Evolutionary conservation across 495 filamentous ascomycete species (phyloP), one percentile per base, ranked within the genome.

Genomic region (Penicillium lividum): DNA sequence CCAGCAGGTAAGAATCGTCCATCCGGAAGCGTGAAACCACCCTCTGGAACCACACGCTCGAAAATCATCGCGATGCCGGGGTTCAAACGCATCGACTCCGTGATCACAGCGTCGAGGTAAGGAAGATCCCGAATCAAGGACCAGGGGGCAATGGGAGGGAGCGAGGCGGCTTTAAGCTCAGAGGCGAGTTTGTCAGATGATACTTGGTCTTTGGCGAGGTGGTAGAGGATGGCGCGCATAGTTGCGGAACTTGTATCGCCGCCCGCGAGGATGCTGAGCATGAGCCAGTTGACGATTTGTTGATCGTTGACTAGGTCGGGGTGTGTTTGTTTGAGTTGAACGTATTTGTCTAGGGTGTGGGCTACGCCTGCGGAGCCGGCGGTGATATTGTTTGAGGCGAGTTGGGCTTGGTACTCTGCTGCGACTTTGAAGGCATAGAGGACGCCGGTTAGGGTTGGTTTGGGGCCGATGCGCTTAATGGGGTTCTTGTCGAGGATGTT

Each of bases 31-130:
- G 64, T 66, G 11, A 80, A 66, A 0, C 86, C 88, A 11, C 76
- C 73, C 40, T 74, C 69, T 3, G 85, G 89, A 3, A 89, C 86
- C 28, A 88, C 71, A 45, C 86, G 81, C 71, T 91, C 86, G 50
- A 89, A 80, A 16, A 82, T 73, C 50, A 89, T 68, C 0, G 82
- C 82, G 0, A 84, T 77, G 7, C 84, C 83, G 2, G 89, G 86
- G 59, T 89, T 84, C 27, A 90, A 51, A 3, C 89, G 79, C 66
- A 90, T 80, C 1, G 83, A 50, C 40, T 76, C 73, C 11, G 53
- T 52, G 34, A 73, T 63, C 33, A 72, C 67, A 7, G 69, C 70
- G 38, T 69, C 58, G 4, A 71, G 59, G 43, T 69, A 75, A 8
- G 55, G 56, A 4, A 67, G 46, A 18, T 65, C 65, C 4, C 67